phyloP scores from a whole-genome alignment of 148 eudicot species.

The Diospyros lotus region DNA sequence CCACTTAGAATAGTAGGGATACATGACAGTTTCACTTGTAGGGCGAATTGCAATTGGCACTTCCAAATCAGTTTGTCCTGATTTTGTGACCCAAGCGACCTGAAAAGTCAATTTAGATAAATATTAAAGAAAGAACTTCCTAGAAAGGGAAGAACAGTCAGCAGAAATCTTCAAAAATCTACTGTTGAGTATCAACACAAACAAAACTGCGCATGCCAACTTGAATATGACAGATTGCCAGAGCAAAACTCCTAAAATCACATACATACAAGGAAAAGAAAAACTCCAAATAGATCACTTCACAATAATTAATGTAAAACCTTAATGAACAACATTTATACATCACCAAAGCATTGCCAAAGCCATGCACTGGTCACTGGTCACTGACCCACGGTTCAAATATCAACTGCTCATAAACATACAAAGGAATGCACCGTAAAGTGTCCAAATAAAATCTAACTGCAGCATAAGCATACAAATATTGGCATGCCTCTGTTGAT shows the following conservation, averaged over 20 bases:
- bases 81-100: slow-evolving; percentile 99
- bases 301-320: no score
- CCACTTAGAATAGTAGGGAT: slow-evolving; percentile 98
- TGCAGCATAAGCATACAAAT: no score
- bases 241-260: background rate
- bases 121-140: background rate
- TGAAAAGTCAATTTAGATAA: slow-evolving; percentile 19
- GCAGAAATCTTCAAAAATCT: background rate
- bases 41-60: slow-evolving; percentile 98
- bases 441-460: no score
- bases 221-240: background rate
- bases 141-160: background rate
- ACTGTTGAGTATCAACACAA: background rate
- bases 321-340: no score
- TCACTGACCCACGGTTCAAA: no score
- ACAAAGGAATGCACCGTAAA: no score
- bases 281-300: no score
- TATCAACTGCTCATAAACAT: no score
- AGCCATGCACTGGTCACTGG: no score
- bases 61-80: slow-evolving; percentile 83
- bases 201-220: background rate
- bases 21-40: slow-evolving; percentile 99
- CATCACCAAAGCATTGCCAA: no score
- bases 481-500: no score
- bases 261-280: no score